Evolutionary conservation across 2,329 filamentous ascomycete genomes (phyloP), one percentile per base, ranked within the genome.

Genomic region (Verticillium zaregamsianum): DNA sequence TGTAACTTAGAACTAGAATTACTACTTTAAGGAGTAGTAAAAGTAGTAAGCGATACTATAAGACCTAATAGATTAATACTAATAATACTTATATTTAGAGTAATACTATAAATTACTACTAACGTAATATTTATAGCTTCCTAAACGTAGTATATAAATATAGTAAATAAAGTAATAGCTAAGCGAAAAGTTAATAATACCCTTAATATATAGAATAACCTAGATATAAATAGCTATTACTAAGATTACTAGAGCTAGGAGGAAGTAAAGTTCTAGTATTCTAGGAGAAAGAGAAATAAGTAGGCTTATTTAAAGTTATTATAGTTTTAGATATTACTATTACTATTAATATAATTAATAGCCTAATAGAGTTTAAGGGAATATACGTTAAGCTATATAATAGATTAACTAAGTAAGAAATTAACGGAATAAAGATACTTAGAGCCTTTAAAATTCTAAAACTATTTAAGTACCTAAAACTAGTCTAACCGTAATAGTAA

Each of bases 401-500:
- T 40, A 40, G 39, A 40, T 40, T 40, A 40, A 2, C n/a, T 3
- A 5, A 40, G 5, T 40, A 40, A 2, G 1, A 40, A 6, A 40
- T 1, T n/a, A 3, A n/a, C 4, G 7, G 4, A 2, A 40, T 20
- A 20, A n/a, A 7, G n/a, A 6, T 5, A 4, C 1, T 20, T 3
- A 1, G 14, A 40, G 1, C 39, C n/a, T 6, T 20, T n/a, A 2
- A 40, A 8, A 17, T 3, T 1, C n/a, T 40, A 40, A 12, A 40
- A 2, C 39, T 40, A 40, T 40, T 40, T 40, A 20, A 40, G 6
- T 40, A 40, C 17, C n/a, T 40, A 40, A 12, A 40, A 12, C 33
- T 7, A 1, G 4, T 35, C 7, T 35, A 35, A 35, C 12, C 7
- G 7, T 5, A 7, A 9, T 2, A 5, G n/a, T 4, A 4, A 15